Percentiles rank a stretch among this genome's conserved stretches.
phyloP scores from a whole-genome alignment of 148 eudicot species.

The Heliamphora exappendiculata region DNA sequence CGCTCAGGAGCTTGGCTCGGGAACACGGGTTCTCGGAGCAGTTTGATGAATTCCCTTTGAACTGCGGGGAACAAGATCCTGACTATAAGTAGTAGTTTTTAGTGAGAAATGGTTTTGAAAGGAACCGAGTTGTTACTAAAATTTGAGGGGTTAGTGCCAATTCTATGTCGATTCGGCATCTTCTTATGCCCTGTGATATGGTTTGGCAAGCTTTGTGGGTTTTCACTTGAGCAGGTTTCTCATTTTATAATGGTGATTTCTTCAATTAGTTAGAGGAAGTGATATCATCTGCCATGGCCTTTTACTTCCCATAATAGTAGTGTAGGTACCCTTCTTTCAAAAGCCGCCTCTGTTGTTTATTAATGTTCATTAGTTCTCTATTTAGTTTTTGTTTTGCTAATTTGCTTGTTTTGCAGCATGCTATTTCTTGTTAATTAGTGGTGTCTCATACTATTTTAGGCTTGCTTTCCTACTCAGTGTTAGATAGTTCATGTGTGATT shows the following conservation, averaged over 20 bases:
- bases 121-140: background rate
- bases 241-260: background rate
- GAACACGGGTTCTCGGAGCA: constrained; percentile 43
- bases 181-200: no score
- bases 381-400: background rate
- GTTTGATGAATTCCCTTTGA: constrained; percentile 59
- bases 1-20: constrained; percentile 45
- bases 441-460: no score
- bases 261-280: background rate
- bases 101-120: background rate
- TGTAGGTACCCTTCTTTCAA: background rate
- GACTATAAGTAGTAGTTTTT: constrained; percentile 15
- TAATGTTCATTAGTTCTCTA: background rate
- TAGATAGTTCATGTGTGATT: background rate
- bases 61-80: constrained; percentile 35
- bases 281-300: background rate
- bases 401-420: background rate
- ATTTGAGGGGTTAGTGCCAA: no score
- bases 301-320: background rate
- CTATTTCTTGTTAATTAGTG: background rate
- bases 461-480: background rate
- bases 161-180: background rate
- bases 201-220: background rate
- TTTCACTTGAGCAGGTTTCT: constrained; percentile 3
- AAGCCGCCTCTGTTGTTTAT: background rate